Conservation (phyloP, 2,329 filamentous ascomycete genomes). For the Dothidotthia symphoricarpi region DNA sequence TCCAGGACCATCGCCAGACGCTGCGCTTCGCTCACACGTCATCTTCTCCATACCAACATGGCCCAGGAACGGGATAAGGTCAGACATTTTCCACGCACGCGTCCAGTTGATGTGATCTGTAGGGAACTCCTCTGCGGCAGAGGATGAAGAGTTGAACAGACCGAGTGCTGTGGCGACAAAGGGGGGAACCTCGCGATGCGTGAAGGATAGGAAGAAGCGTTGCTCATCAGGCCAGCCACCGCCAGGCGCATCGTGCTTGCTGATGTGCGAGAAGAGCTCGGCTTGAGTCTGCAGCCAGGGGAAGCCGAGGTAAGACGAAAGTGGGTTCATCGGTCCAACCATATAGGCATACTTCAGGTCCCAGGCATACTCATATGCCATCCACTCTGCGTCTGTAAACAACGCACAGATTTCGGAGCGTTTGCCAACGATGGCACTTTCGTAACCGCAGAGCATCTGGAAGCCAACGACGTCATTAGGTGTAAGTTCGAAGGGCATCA, state of each 20-base stretch:
- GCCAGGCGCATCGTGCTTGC: constrained; percentile 43
- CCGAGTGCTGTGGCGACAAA: constrained; percentile 66
- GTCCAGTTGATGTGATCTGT: constrained; percentile 58
- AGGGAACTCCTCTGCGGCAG: constrained; percentile 62
- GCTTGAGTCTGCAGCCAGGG: constrained; percentile 65
- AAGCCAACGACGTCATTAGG: constrained; percentile 61
- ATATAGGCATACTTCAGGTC: constrained; percentile 65
- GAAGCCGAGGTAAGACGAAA: constrained; percentile 59
- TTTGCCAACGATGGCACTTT: constrained; percentile 60
- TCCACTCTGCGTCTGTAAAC: constrained; percentile 63
- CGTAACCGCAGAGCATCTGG: constrained; percentile 65
- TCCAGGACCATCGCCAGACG: constrained; percentile 45
- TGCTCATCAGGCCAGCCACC: constrained; percentile 43
- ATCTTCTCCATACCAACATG: constrained; percentile 66
- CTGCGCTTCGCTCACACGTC: constrained; percentile 55
- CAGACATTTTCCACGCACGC: constrained; percentile 62
- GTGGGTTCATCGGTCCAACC: constrained; percentile 59
- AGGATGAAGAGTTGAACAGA: constrained; percentile 66
- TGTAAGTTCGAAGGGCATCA: constrained; percentile 57
- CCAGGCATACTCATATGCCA: constrained; percentile 62
- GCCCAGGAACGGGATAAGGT: constrained; percentile 62
- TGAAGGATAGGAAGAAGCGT: constrained; percentile 66
- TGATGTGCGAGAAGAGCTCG: constrained; percentile 27
- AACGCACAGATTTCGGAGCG: constrained; percentile 57
- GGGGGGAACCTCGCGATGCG: constrained; percentile 65